phyloP scores from a whole-genome alignment of 306 rosid species.

The Albizia julibrissin region DNA sequence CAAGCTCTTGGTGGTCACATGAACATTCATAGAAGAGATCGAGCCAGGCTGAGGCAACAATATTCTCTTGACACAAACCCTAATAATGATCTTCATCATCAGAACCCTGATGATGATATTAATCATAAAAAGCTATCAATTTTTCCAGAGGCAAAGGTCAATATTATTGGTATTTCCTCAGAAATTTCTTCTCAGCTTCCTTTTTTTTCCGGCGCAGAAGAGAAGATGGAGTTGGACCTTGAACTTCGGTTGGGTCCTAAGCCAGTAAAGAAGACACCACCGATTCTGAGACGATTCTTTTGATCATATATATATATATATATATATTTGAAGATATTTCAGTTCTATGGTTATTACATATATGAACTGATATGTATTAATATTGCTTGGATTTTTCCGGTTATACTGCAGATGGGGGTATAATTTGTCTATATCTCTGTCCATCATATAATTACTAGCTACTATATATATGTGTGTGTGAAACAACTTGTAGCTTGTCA shows the following conservation, averaged over 20 bases:
- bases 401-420: neutral
- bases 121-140: neutral
- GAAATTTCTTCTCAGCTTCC: neutral
- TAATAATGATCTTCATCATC: neutral
- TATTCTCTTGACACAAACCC: neutral
- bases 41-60: neutral
- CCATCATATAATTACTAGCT: neutral
- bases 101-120: neutral
- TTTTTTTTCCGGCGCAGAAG: neutral
- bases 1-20: conserved; percentile 8
- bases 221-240: neutral
- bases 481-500: neutral
- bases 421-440: neutral
- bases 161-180: neutral
- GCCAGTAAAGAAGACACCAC: neutral
- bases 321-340: neutral
- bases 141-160: neutral
- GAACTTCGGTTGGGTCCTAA: neutral
- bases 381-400: neutral
- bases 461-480: neutral
- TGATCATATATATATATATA: neutral
- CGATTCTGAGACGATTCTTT: neutral
- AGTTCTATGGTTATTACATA: neutral
- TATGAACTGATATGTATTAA: neutral
- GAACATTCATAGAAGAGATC: neutral